These are phyloP conservation scores for Poterioochromonas sp. DNA, from an alignment of 352 stramenopile species.

Conservation along the genomic window DNA sequence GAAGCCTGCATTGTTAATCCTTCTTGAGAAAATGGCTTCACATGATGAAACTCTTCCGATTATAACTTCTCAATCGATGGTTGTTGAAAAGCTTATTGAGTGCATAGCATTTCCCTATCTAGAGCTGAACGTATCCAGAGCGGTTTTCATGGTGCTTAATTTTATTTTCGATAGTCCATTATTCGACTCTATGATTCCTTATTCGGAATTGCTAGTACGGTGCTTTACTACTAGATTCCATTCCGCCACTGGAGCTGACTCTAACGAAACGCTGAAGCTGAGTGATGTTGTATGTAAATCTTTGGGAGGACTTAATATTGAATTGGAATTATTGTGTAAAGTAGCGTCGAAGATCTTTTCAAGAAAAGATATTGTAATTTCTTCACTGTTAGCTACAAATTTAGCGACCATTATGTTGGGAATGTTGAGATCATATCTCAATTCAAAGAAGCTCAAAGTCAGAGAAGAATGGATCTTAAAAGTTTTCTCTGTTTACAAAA, in stretches of 20 bases:
- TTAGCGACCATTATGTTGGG: constrained; percentile 14
- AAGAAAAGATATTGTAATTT: background rate
- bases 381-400: background rate
- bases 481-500: background rate
- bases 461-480: constrained; percentile 17
- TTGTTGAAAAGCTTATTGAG: too few species aligned
- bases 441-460: background rate
- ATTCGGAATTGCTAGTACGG: too few species aligned
- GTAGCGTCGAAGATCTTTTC: background rate
- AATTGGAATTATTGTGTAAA: background rate
- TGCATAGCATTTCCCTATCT: too few species aligned
- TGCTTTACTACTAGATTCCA: too few species aligned
- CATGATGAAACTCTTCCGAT: background rate
- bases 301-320: background rate
- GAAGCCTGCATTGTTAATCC: background rate
- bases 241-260: too few species aligned
- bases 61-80: too few species aligned
- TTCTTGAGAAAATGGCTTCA: background rate
- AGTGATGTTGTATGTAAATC: background rate
- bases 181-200: too few species aligned
- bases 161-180: too few species aligned
- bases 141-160: too few species aligned
- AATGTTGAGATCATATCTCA: background rate
- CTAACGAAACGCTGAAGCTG: constrained; percentile 9
- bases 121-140: too few species aligned